Evolutionary conservation across 2,329 filamentous ascomycete genomes (phyloP).

Genomic region (Aspergillus luchuensis): DNA sequence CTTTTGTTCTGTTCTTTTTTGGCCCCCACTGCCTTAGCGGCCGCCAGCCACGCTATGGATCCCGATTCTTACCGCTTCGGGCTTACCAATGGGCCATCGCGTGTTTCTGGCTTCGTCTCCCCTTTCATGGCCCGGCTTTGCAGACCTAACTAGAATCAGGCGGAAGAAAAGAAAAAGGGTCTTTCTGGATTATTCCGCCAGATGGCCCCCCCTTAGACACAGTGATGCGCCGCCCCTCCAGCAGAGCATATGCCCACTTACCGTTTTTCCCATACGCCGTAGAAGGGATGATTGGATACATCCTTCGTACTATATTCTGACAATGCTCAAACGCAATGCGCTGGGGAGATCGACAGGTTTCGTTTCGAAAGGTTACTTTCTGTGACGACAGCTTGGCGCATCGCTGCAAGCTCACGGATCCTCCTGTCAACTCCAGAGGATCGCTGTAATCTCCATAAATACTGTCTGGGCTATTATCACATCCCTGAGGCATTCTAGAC

Average conservation of each 20-base stretch:
- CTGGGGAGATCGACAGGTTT: neutral
- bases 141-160: neutral
- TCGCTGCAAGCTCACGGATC: conserved; percentile 1
- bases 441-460: neutral
- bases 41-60: conserved; percentile 21
- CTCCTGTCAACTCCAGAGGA: conserved; percentile 1
- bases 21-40: conserved; percentile 20
- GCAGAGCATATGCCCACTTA: neutral
- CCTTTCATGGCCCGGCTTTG: neutral
- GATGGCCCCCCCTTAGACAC: neutral
- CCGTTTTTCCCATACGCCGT: neutral
- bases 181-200: conserved; percentile 14
- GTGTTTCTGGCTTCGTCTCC: neutral
- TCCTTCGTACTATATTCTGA: conserved; percentile 3
- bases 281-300: neutral
- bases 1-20: conserved; percentile 10
- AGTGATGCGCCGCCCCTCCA: neutral
- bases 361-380: neutral
- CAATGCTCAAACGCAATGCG: neutral
- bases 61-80: conserved; percentile 14
- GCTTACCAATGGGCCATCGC: neutral
- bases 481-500: neutral
- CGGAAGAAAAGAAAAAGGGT: neutral
- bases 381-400: conserved; percentile 4
- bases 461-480: neutral